These are phyloP conservation scores for Lolium multiflorum DNA, from an alignment of 176 grass and related monocot genomes.

Conservation along the genomic window DNA sequence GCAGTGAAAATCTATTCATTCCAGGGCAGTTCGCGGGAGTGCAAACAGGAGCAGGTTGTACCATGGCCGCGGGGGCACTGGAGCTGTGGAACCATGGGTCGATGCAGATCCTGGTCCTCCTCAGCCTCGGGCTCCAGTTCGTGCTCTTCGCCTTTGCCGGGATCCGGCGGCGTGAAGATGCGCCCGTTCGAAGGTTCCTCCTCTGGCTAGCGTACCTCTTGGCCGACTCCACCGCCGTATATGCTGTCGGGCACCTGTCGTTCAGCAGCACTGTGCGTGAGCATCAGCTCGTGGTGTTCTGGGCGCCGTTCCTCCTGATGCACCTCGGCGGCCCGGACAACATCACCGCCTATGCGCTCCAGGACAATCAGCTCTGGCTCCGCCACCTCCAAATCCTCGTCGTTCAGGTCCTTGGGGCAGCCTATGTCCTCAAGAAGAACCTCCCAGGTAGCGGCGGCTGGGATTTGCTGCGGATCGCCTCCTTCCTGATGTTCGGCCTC, in stretches of 20 bases:
- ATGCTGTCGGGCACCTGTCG: background rate
- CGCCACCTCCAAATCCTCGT: background rate
- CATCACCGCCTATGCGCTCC: constrained; percentile 7
- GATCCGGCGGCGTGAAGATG: background rate
- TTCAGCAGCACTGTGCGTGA: background rate
- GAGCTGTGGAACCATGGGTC: background rate
- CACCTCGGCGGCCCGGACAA: constrained; percentile 18
- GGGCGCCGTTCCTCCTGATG: constrained; percentile 1
- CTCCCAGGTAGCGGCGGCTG: fast-evolving
- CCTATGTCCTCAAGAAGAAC: background rate
- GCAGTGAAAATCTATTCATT: background rate
- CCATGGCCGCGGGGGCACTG: background rate
- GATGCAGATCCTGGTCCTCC: background rate
- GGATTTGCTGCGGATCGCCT: background rate
- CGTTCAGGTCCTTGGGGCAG: background rate
- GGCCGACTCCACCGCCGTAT: background rate
- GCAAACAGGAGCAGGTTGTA: background rate
- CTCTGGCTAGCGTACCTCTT: background rate
- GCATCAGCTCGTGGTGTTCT: background rate
- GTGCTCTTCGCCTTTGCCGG: background rate
- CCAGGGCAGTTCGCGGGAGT: background rate
- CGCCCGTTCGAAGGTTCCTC: background rate
- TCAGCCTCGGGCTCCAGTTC: background rate
- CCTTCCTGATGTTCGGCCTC: background rate
- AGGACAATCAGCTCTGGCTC: constrained; percentile 24